Percentiles rank a stretch among this genome's conserved stretches.
Conservation (phyloP, 148 eudicot species). For the Spergularia marina region DNA sequence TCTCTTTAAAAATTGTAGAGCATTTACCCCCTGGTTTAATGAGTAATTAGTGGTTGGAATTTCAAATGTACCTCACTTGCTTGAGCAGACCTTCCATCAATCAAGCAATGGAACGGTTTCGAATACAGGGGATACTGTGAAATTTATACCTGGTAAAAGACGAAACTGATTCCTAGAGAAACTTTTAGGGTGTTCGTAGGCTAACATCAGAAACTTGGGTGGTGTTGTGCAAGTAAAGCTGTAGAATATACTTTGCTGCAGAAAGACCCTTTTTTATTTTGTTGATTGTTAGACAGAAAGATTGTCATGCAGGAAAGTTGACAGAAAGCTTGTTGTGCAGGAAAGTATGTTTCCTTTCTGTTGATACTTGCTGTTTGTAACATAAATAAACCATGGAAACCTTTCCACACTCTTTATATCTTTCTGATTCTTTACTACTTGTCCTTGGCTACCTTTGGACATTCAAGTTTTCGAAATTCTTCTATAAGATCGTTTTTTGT, state of each 20-base stretch:
- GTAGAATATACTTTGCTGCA: constrained; percentile 39
- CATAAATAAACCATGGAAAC: too few relatives aligned
- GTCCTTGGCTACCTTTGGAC: too few relatives aligned
- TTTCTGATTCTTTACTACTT: too few relatives aligned
- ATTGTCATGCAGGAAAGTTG: constrained; percentile 12
- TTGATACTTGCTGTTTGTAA: background rate
- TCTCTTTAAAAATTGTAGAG: background rate
- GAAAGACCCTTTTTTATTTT: constrained; percentile 1
- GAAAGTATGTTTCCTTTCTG: constrained; percentile 31
- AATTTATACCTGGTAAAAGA: background rate
- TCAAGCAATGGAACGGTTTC: background rate
- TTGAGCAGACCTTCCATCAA: constrained; percentile 33
- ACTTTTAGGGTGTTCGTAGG: constrained; percentile 9
- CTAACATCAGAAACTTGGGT: constrained; percentile 6
- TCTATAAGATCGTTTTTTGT: too few relatives aligned
- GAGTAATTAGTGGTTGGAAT: constrained; percentile 13
- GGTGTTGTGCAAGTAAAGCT: constrained; percentile 30
- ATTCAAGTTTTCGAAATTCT: too few relatives aligned
- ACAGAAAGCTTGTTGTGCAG: constrained; percentile 14
- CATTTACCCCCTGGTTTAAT: constrained; percentile 17
- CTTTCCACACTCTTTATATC: too few relatives aligned
- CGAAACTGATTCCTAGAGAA: background rate
- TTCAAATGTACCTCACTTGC: constrained; percentile 30
- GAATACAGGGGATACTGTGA: constrained; percentile 10
- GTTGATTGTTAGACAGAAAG: constrained; percentile 11